Evolutionary conservation across 352 stramenopile genomes (phyloP).

Genomic region (Saprolegnia parasitica): DNA sequence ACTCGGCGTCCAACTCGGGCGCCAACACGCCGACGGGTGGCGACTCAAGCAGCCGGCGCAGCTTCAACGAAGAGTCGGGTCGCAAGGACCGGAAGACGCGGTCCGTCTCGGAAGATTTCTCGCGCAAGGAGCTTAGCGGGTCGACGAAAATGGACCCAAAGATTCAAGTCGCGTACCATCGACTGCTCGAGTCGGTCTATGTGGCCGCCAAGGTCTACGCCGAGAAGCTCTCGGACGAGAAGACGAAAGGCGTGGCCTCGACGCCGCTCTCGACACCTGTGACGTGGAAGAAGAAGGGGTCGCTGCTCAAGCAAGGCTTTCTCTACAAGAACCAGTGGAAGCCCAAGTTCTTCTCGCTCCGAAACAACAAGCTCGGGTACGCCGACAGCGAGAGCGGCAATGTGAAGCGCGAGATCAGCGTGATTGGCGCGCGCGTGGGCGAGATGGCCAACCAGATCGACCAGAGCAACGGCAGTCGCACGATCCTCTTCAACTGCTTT

Average conservation of each 20-base stretch:
- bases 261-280: conserved; percentile 37
- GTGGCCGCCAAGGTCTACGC: conserved; percentile 75
- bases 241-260: conserved; percentile 40
- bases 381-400: conserved; percentile 67
- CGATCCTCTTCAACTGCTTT: conserved; percentile 86
- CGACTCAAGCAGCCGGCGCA: conserved; percentile 6
- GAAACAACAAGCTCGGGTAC: conserved; percentile 86
- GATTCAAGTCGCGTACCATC: conserved; percentile 78
- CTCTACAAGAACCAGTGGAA: conserved; percentile 90
- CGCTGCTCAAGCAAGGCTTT: conserved; percentile 83
- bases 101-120: conserved; percentile 76
- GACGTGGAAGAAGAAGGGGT: conserved; percentile 87
- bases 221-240: conserved; percentile 55
- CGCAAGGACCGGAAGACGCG: conserved; percentile 55
- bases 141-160: conserved; percentile 83
- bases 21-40: conserved; percentile 54
- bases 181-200: conserved; percentile 80
- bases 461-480: conserved; percentile 76
- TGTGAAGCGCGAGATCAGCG: conserved; percentile 85
- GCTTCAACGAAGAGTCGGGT: conserved; percentile 40
- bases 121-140: conserved; percentile 44
- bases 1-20: conserved; percentile 53
- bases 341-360: conserved; percentile 77
- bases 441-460: conserved; percentile 86
- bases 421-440: conserved; percentile 71